Evolutionary conservation across 2,329 filamentous ascomycete genomes (phyloP), one percentile per base, ranked within the genome.

Genomic region (Diaporthe helianthi): DNA sequence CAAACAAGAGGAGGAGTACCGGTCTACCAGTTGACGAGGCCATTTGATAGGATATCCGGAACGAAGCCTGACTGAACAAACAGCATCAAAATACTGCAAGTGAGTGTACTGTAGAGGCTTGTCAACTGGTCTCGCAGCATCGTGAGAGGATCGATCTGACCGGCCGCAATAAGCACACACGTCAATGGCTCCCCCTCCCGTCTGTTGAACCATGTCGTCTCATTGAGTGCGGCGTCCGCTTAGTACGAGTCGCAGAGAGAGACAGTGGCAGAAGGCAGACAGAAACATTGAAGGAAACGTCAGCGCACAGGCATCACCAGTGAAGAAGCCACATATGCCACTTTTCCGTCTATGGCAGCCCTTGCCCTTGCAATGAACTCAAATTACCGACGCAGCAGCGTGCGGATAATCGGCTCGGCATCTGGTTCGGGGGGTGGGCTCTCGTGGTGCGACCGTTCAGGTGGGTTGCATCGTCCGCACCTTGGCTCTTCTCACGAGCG

Each of bases 401-500:
- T 2, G 36, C 36, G 55, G 55, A 47, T 61, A 61, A 46, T 47
- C 55, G 55, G 55, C 55, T 61, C 55, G 55, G 55, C 55, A 61
- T 17, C 26, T 61, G 55, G 55, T 6, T 9, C 12, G 55, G 19
- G 36, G 33, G 53, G 15, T 4, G 33, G 33, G 8, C 38, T 29
- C 29, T 61, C 19, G 55, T 61, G 41, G 55, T 61, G 55, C 55
- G 55, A 61, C 55, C 55, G 24, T 47, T 33, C 38, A 47, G 17
- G 55, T 61, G 55, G 55, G 55, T 61, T 47, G 55, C 55, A 61
- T 61, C 55, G 55, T 61, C n/a, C 41, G 55, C 55, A 61, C 41
- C 36, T 61, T 26, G 19, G 26, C 15, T 22, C 26, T 29, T 17
- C 17, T 31, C 24, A 41, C 31, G 53, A 41, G 36, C 36, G 33